These are phyloP conservation scores for Musa acuminata DNA, from an alignment of 176 grass and related monocot genomes.

Conservation along the genomic window DNA sequence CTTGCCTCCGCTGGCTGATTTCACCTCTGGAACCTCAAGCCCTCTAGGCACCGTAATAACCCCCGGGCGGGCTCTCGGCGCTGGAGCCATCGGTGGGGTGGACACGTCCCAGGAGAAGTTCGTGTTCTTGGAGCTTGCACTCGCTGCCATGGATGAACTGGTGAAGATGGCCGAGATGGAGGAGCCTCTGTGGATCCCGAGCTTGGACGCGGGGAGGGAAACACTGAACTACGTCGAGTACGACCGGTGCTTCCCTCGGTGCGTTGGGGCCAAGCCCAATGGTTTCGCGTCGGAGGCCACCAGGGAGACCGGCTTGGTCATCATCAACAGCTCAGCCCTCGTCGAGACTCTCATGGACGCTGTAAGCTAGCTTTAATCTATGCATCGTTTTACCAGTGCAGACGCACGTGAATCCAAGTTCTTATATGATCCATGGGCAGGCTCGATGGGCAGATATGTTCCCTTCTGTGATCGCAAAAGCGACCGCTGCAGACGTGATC, in stretches of 20 bases:
- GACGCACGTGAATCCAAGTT: too few relatives aligned
- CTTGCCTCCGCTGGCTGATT: constrained; percentile 30
- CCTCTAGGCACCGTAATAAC: constrained; percentile 41
- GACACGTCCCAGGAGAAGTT: constrained; percentile 47
- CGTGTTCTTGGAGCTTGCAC: constrained; percentile 56
- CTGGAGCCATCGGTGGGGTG: constrained; percentile 3
- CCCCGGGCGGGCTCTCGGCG: constrained; percentile 18
- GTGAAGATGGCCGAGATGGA: constrained; percentile 85
- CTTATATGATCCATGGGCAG: constrained; percentile 22
- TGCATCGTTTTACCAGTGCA: background rate
- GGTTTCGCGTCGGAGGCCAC: constrained; percentile 70
- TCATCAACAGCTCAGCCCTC: constrained; percentile 45
- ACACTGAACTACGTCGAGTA: constrained; percentile 65
- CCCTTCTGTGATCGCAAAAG: constrained; percentile 70
- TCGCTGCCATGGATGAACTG: constrained; percentile 63
- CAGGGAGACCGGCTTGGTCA: constrained; percentile 53
- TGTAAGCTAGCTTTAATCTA: constrained; percentile 26
- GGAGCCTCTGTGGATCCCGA: constrained; percentile 62
- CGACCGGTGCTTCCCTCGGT: constrained; percentile 38
- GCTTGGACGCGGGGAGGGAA: constrained; percentile 25
- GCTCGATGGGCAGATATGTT: constrained; percentile 59
- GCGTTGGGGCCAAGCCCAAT: constrained; percentile 37
- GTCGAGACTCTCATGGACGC: constrained; percentile 77
- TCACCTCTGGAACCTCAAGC: constrained; percentile 29
- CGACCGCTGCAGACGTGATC: constrained; percentile 55